A percentile compares a stretch with the other conserved stretches of the same genome.
Evolutionary conservation across 768 basidiomycete genomes (phyloP).

Genomic region (Mycena galericulata): DNA sequence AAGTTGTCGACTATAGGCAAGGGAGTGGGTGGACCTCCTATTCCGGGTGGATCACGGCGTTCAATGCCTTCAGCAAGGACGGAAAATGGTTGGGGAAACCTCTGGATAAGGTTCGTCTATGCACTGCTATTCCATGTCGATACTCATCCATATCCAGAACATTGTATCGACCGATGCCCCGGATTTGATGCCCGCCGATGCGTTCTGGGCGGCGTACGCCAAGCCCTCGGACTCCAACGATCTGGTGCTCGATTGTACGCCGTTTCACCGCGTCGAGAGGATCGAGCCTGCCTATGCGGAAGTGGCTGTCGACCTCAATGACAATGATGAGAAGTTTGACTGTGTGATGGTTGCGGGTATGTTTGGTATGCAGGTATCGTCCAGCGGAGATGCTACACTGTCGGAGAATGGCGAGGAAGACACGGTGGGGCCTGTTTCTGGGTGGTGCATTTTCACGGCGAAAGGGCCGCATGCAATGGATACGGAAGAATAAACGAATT

Average conservation of each 20-base stretch:
- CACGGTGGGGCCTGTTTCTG: no score
- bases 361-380: slow-evolving; percentile 7
- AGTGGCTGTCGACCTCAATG: slow-evolving; percentile 8
- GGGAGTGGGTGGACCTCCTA: slow-evolving; percentile 19
- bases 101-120: slow-evolving; percentile 1
- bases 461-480: no score
- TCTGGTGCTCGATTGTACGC: slow-evolving; percentile 12
- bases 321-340: slow-evolving; percentile 4
- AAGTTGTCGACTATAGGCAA: neutral
- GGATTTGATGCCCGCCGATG: neutral
- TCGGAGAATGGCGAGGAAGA: no score
- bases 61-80: slow-evolving; percentile 12
- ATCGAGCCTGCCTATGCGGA: neutral
- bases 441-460: no score
- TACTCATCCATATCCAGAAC: neutral
- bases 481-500: no score
- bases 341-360: slow-evolving; percentile 15
- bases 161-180: neutral
- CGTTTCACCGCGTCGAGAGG: slow-evolving; percentile 3
- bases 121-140: neutral
- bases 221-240: neutral
- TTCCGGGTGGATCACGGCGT: slow-evolving; percentile 23
- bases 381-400: neutral
- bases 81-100: neutral
- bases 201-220: slow-evolving; percentile 15